Percentiles rank a stretch among this genome's conserved stretches.
These are phyloP conservation scores for Suillus paluster DNA, from an alignment of 768 basidiomycete genomes.

Conservation along the genomic window DNA sequence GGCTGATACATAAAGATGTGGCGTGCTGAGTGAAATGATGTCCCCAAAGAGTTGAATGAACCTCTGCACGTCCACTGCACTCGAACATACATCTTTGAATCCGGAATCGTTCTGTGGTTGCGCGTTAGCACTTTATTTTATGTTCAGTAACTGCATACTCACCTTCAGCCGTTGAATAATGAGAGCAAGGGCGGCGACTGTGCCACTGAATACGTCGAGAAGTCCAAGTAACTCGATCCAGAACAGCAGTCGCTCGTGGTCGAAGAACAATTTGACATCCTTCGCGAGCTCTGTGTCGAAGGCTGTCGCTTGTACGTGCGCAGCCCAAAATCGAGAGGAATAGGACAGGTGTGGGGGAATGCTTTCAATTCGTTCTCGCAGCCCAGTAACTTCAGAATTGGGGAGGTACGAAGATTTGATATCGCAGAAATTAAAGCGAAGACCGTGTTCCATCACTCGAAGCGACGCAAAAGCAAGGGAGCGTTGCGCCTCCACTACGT, in stretches of 20 bases:
- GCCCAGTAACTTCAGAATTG: constrained; percentile 27
- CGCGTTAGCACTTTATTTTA: not conserved
- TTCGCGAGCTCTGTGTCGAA: not conserved
- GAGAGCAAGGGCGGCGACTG: not conserved
- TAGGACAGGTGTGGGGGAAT: constrained; percentile 13
- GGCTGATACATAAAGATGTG: constrained; percentile 30
- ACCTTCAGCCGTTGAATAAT: not conserved
- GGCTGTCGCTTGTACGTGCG: constrained; percentile 6
- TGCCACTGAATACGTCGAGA: not conserved
- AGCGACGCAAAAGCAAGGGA: constrained; percentile 28
- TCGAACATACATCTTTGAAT: not conserved
- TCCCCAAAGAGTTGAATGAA: constrained; percentile 20
- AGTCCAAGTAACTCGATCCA: constrained; percentile 8
- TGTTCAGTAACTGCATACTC: not conserved
- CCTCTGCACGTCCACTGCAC: constrained; percentile 9
- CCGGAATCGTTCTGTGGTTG: not conserved
- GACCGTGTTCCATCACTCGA: constrained; percentile 29
- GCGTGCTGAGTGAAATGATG: constrained; percentile 19
- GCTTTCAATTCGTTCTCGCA: not conserved
- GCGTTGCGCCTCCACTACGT: constrained; percentile 14
- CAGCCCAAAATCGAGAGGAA: constrained; percentile 15
- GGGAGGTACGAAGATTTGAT: constrained; percentile 32
- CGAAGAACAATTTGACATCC: constrained; percentile 9
- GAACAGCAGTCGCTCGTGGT: constrained; percentile 12
- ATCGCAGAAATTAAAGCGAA: constrained; percentile 42